Percentiles rank a stretch among this genome's conserved stretches.
Conservation (phyloP, 2,329 filamentous ascomycete species). For the Emergomyces pasteurianus region DNA sequence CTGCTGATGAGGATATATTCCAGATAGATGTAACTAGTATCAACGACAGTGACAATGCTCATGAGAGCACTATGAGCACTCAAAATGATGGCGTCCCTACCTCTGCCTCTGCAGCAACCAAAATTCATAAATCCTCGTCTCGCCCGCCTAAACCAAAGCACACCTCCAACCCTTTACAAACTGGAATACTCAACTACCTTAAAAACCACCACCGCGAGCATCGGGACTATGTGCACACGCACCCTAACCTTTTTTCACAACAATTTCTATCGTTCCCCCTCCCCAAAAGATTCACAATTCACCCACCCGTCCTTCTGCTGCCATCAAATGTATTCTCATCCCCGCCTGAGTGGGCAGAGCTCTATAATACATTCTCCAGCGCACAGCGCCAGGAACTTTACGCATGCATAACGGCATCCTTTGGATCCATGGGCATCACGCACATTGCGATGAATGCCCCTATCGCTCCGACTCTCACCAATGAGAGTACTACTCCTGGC, state of each 20-base stretch:
- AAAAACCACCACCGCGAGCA: conserved; percentile 9
- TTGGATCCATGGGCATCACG: conserved; percentile 32
- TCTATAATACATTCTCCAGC: conserved; percentile 19
- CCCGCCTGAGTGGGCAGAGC: conserved; percentile 17
- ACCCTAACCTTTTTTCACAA: not conserved
- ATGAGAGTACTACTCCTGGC: conserved; percentile 17
- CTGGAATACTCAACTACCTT: conserved; percentile 14
- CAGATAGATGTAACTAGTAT: not conserved
- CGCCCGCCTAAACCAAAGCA: not conserved
- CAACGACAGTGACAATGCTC: not conserved
- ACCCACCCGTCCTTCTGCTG: conserved; percentile 47
- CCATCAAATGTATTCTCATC: conserved; percentile 35
- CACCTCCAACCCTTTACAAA: not conserved
- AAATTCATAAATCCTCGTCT: not conserved
- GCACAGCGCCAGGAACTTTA: conserved; percentile 29
- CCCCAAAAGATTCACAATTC: conserved; percentile 42
- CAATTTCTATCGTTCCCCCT: conserved; percentile 13
- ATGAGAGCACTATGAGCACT: not conserved
- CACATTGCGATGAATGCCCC: conserved; percentile 49
- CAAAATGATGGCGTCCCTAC: not conserved
- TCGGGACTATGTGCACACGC: conserved; percentile 10
- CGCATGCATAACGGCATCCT: conserved; percentile 26
- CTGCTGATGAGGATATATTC: not conserved
- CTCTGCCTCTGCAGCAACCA: not conserved
- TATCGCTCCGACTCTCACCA: conserved; percentile 31